A percentile compares a stretch with the other conserved stretches of the same genome.
Evolutionary conservation across 805 yeast genomes (phyloP).

Genomic region (Yarrowia keelungensis): DNA sequence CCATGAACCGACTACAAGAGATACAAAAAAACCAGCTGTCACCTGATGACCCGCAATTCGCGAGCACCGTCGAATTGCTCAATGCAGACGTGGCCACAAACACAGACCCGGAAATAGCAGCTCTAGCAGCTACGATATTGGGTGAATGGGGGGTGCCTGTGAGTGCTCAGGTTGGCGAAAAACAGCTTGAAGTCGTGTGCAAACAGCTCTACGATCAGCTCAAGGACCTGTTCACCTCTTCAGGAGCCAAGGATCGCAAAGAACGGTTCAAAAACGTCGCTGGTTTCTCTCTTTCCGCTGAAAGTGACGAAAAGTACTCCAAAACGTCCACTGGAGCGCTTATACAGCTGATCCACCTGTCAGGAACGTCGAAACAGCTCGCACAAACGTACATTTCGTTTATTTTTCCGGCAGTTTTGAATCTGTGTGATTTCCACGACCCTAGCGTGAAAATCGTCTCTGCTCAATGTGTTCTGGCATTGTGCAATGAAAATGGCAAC

Average conservation of each 20-base stretch:
- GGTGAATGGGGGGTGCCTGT: conserved; percentile 16
- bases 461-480: conserved; percentile 39
- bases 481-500: conserved; percentile 27
- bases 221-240: conserved; percentile 5
- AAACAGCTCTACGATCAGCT: conserved; percentile 9
- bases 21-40: background rate
- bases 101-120: conserved; percentile 12
- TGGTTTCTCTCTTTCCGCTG: conserved; percentile 12
- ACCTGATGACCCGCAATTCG: conserved; percentile 2
- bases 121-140: conserved; percentile 3
- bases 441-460: conserved; percentile 45
- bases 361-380: conserved; percentile 19
- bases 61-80: background rate
- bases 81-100: background rate
- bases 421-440: conserved; percentile 47
- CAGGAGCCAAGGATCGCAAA: conserved; percentile 5
- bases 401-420: conserved; percentile 47
- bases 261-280: conserved; percentile 24
- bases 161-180: background rate
- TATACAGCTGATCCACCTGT: conserved; percentile 26
- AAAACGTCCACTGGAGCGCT: conserved; percentile 16
- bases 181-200: conserved; percentile 2
- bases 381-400: conserved; percentile 46
- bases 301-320: conserved; percentile 19
- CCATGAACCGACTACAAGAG: background rate